Percentiles rank a stretch among this genome's conserved stretches.
Evolutionary conservation across 2,329 filamentous ascomycete species (phyloP).

Genomic region (Aspergillus aculeatus): DNA sequence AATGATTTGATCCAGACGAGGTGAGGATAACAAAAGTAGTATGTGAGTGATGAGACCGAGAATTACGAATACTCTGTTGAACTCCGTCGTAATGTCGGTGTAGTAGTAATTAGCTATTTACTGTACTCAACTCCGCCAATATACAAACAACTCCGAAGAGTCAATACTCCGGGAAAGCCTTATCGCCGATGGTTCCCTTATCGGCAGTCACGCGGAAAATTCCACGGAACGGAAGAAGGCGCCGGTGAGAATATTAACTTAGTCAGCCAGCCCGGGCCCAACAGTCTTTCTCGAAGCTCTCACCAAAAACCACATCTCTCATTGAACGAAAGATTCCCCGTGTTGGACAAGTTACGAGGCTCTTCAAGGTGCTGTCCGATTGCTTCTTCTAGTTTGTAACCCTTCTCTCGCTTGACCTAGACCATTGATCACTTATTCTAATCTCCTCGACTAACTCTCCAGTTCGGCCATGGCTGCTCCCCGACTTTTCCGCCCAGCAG

Average conservation of each 20-base stretch:
- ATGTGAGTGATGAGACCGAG: too few relatives aligned
- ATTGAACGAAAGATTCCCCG: constrained; percentile 11
- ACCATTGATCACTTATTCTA: constrained; percentile 18
- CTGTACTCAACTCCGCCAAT: not conserved
- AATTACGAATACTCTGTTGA: not conserved
- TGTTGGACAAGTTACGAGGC: constrained; percentile 7
- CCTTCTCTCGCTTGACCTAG: constrained; percentile 11
- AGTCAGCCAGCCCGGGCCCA: constrained; percentile 33
- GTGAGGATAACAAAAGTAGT: too few relatives aligned
- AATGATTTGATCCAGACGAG: not conserved
- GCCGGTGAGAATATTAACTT: constrained; percentile 36
- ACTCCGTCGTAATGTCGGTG: not conserved
- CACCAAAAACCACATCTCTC: constrained; percentile 23
- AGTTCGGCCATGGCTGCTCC: constrained; percentile 56
- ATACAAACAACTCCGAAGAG: not conserved
- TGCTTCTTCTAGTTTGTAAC: constrained; percentile 11
- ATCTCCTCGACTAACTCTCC: constrained; percentile 25
- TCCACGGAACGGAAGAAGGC: constrained; percentile 29
- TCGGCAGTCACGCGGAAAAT: constrained; percentile 12
- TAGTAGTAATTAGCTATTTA: not conserved
- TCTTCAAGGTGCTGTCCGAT: constrained; percentile 4
- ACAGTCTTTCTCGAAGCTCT: constrained; percentile 33
- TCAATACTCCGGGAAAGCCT: not conserved
- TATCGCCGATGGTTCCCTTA: constrained; percentile 1
- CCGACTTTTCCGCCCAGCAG: constrained; percentile 64